A percentile compares a stretch with the other conserved stretches of the same genome.
Conservation (phyloP, 345 rosid genomes). For the Pseudoturritis turrita region DNA sequence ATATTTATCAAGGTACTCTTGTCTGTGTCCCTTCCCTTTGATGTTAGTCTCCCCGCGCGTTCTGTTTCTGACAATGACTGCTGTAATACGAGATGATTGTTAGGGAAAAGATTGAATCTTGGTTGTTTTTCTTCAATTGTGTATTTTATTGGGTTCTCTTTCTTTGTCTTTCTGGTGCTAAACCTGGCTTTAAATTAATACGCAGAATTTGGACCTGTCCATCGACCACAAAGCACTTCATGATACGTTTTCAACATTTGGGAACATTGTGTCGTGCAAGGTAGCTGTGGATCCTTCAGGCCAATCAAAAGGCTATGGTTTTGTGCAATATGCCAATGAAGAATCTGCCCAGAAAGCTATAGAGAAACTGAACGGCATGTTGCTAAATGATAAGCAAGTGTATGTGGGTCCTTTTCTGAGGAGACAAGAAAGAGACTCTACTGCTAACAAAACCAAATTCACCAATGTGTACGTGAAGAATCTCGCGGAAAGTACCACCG, state of each 20-base stretch:
- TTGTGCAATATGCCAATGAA: slow-evolving; percentile 81
- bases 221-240: slow-evolving; percentile 93
- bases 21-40: neutral
- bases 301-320: slow-evolving; percentile 92
- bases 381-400: slow-evolving; percentile 92
- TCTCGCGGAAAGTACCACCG: slow-evolving; percentile 59
- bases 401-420: slow-evolving; percentile 90
- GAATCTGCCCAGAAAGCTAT: slow-evolving; percentile 83
- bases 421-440: slow-evolving; percentile 78
- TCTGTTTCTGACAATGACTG: neutral
- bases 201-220: slow-evolving; percentile 77
- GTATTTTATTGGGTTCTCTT: neutral
- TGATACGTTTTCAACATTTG: slow-evolving; percentile 79
- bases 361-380: slow-evolving; percentile 88
- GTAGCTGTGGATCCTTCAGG: slow-evolving; percentile 83
- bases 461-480: slow-evolving; percentile 91
- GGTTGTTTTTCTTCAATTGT: neutral
- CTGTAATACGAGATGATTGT: neutral
- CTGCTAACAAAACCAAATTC: slow-evolving; percentile 45
- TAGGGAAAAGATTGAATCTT: neutral
- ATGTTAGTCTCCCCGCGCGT: neutral
- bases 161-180: neutral
- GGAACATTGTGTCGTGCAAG: slow-evolving; percentile 92
- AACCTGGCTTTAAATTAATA: slow-evolving; percentile 1
- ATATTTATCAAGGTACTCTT: slow-evolving; percentile 79